Percentiles rank a stretch among this genome's conserved stretches.
phyloP scores from a whole-genome alignment of 228 moss, liverwort and hornwort species.

The Sphagnum fallax region DNA sequence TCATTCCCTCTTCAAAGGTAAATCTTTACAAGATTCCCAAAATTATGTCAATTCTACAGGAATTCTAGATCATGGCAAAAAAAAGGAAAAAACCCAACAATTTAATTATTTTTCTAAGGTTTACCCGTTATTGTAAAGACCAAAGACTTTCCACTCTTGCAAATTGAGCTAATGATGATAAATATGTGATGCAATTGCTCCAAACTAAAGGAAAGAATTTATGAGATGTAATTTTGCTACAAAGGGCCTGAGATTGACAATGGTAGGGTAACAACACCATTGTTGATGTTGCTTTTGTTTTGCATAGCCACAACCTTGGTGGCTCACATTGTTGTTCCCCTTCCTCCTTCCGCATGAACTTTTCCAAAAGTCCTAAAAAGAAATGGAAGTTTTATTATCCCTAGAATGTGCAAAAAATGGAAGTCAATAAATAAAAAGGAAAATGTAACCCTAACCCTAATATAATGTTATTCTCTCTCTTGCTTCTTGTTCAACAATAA shows the following conservation, averaged over 20 bases:
- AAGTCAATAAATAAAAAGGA: too few relatives aligned
- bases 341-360: too few relatives aligned
- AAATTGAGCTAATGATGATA: not conserved
- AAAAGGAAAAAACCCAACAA: not conserved
- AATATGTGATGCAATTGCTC: constrained; percentile 75
- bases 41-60: too few relatives aligned
- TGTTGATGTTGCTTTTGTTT: constrained; percentile 10
- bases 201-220: constrained; percentile 73
- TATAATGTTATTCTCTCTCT: too few relatives aligned
- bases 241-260: constrained; percentile 43
- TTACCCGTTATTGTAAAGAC: not conserved
- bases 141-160: not conserved
- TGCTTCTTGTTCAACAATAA: too few relatives aligned
- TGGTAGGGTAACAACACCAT: constrained; percentile 34
- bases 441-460: too few relatives aligned
- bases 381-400: too few relatives aligned
- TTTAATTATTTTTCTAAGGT: not conserved
- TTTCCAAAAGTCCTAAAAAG: too few relatives aligned
- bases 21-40: too few relatives aligned
- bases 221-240: constrained; percentile 72
- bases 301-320: not conserved
- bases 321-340: not conserved
- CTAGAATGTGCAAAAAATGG: too few relatives aligned
- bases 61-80: not conserved
- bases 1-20: not conserved